phyloP scores from a whole-genome alignment of 257 asterid genomes.

The Gynochthodes officinalis region DNA sequence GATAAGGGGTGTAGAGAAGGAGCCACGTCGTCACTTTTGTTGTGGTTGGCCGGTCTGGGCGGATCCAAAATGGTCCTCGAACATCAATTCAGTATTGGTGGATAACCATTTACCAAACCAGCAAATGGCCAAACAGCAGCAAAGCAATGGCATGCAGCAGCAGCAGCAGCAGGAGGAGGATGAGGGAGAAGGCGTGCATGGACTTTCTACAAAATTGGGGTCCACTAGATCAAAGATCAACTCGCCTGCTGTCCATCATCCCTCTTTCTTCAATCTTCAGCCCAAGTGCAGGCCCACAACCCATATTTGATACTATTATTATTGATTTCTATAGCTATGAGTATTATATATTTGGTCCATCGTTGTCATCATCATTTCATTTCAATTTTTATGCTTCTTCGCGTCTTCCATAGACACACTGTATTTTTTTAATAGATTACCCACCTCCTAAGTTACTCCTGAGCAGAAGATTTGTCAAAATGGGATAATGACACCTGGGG shows the following conservation, averaged over 20 bases:
- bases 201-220: slow-evolving; percentile 26
- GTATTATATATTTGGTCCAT: too few relatives aligned
- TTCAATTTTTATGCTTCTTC: too few relatives aligned
- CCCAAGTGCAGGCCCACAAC: slow-evolving; percentile 13
- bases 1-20: slow-evolving; percentile 19
- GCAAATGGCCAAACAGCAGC: too few relatives aligned
- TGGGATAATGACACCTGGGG: background rate
- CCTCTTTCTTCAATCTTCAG: background rate
- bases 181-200: slow-evolving; percentile 30
- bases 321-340: background rate
- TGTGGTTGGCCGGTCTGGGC: slow-evolving; percentile 5
- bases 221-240: slow-evolving; percentile 32
- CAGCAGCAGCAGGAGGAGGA: slow-evolving; percentile 11
- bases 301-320: background rate
- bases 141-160: too few relatives aligned
- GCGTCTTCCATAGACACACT: too few relatives aligned
- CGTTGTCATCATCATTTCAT: too few relatives aligned
- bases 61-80: slow-evolving; percentile 29
- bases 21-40: slow-evolving; percentile 40
- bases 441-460: background rate
- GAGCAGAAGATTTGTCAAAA: background rate
- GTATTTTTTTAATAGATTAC: too few relatives aligned
- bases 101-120: too few relatives aligned
- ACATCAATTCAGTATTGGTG: slow-evolving; percentile 5
- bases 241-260: background rate